Percentiles rank a stretch among this genome's conserved stretches.
Evolutionary conservation across 768 basidiomycete genomes (phyloP).

Genomic region (Astraeus odoratus): DNA sequence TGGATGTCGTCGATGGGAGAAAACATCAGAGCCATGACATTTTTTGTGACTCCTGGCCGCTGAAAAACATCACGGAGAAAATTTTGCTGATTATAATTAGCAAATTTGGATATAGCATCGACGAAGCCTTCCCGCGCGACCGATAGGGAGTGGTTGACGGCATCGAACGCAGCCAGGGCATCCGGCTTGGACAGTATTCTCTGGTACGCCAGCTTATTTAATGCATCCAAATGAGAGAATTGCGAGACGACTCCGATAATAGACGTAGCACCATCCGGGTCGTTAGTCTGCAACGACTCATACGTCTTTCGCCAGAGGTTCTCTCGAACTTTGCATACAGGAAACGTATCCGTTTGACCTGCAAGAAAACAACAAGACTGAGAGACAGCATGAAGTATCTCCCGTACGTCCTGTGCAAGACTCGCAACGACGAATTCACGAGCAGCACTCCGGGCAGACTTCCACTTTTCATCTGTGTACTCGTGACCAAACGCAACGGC

Average conservation of each 20-base stretch:
- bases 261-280: constrained; percentile 50
- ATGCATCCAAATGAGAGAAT: constrained; percentile 58
- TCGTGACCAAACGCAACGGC: constrained; percentile 38
- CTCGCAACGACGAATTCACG: constrained; percentile 34
- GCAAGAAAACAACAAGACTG: constrained; percentile 30
- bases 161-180: constrained; percentile 34
- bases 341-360: constrained; percentile 23
- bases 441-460: constrained; percentile 32
- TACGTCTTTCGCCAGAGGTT: constrained; percentile 69
- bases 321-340: constrained; percentile 38
- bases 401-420: constrained; percentile 29
- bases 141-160: constrained; percentile 56
- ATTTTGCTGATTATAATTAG: constrained; percentile 52
- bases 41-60: constrained; percentile 47
- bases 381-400: constrained; percentile 25
- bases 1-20: constrained; percentile 78
- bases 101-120: constrained; percentile 53
- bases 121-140: constrained; percentile 57
- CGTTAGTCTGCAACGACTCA: constrained; percentile 47
- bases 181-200: constrained; percentile 27
- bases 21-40: constrained; percentile 63
- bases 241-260: constrained; percentile 53
- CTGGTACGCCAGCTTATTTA: constrained; percentile 48
- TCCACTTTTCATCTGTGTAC: constrained; percentile 37
- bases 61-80: constrained; percentile 49